A percentile compares a stretch with the other conserved stretches of the same genome.
Evolutionary conservation across 139 green algal genomes (phyloP).

Genomic region (Chlamydomonas sphaeroides): DNA sequence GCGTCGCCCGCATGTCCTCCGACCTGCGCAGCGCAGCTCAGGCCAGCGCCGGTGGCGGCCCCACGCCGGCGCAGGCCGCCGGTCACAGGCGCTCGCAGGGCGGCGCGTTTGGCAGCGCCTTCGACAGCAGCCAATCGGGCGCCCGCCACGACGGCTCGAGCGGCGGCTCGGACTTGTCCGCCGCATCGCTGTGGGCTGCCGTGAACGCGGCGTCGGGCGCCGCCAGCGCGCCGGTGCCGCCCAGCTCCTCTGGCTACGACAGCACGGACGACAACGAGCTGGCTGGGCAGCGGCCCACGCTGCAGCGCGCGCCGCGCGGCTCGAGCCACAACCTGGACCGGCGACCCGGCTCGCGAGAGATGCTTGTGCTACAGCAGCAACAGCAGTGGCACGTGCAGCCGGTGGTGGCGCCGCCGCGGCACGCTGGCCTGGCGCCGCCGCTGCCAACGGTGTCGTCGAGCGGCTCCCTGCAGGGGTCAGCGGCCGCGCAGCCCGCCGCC

Average conservation of each 20-base stretch:
- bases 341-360: too few species aligned
- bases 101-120: neutral
- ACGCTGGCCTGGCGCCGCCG: too few species aligned
- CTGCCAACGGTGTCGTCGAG: neutral
- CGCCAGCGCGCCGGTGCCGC: neutral
- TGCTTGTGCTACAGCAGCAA: too few species aligned
- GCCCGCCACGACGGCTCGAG: too few species aligned
- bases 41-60: neutral
- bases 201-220: neutral
- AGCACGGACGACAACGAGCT: constrained; percentile 22
- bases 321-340: neutral
- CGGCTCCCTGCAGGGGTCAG: too few species aligned
- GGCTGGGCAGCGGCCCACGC: neutral
- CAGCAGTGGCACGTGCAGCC: neutral
- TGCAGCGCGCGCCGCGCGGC: neutral
- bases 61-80: neutral
- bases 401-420: too few species aligned
- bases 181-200: constrained; percentile 7
- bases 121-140: neutral
- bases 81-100: neutral
- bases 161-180: neutral
- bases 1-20: too few species aligned
- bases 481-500: too few species aligned
- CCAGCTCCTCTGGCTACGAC: neutral
- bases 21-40: too few species aligned